Percentiles rank a stretch among this genome's conserved stretches.
These are phyloP conservation scores for Pulveroboletus sp. DNA, from an alignment of 768 basidiomycete genomes.

Conservation along the genomic window DNA sequence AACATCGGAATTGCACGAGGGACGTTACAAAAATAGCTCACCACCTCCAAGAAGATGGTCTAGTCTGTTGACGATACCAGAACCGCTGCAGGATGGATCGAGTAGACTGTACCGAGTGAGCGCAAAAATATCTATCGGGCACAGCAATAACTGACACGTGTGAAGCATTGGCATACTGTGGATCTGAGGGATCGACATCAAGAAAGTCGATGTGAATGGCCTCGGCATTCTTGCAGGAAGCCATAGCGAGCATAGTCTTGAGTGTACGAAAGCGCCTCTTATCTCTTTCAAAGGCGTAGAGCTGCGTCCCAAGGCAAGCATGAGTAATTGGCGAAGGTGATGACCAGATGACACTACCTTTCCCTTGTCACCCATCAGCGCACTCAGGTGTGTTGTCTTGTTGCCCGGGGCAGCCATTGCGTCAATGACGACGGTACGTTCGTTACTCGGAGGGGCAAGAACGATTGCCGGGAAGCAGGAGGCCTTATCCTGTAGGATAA, in stretches of 20 bases:
- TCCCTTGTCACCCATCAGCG: slow-evolving; percentile 78
- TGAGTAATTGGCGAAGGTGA: background rate
- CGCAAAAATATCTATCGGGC: background rate
- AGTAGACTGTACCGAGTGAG: slow-evolving; percentile 53
- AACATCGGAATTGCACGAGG: slow-evolving; percentile 1
- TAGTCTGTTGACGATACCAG: slow-evolving; percentile 85
- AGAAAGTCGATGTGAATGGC: slow-evolving; percentile 82
- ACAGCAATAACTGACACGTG: slow-evolving; percentile 66
- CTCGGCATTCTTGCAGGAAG: slow-evolving; percentile 76
- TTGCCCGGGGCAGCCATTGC: slow-evolving; percentile 97
- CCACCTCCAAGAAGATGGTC: slow-evolving; percentile 80
- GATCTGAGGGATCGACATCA: slow-evolving; percentile 60
- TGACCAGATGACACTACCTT: slow-evolving; percentile 44
- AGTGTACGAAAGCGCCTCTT: slow-evolving; percentile 77
- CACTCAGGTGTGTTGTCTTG: slow-evolving; percentile 92
- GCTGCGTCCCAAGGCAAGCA: slow-evolving; percentile 34
- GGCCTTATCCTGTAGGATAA: slow-evolving; percentile 97
- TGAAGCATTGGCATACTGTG: slow-evolving; percentile 60
- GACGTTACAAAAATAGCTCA: slow-evolving; percentile 26
- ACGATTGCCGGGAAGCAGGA: slow-evolving; percentile 93
- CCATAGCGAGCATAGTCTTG: slow-evolving; percentile 77
- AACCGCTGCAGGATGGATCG: slow-evolving; percentile 96
- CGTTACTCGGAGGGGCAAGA: slow-evolving; percentile 62
- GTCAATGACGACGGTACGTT: slow-evolving; percentile 66
- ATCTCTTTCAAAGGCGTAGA: slow-evolving; percentile 89